phyloP scores from a whole-genome alignment of 2,329 filamentous ascomycete species.

The Hymenoscyphus linearis region DNA sequence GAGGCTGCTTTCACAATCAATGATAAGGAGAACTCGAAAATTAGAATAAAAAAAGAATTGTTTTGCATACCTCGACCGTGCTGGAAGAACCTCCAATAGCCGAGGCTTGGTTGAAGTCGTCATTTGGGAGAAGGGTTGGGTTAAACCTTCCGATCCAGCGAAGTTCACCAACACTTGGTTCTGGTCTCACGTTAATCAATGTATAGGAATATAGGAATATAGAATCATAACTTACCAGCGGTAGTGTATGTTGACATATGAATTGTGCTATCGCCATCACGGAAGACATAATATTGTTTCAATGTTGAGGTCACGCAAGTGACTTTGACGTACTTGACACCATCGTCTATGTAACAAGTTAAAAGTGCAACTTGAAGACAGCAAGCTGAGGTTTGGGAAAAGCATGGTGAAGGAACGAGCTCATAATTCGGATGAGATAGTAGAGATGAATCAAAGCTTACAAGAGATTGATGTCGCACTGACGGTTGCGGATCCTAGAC shows the following conservation, averaged over 20 bases:
- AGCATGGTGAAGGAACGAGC: not conserved
- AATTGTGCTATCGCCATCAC: slow-evolving; percentile 51
- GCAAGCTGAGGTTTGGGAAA: not conserved
- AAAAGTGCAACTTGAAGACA: not conserved
- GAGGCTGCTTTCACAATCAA: no score
- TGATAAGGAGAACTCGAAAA: no score
- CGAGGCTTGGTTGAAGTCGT: slow-evolving; percentile 50
- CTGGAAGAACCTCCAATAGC: slow-evolving; percentile 45
- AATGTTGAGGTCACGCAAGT: slow-evolving; percentile 55
- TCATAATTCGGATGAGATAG: not conserved
- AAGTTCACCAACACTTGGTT: slow-evolving; percentile 53
- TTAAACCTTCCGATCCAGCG: slow-evolving; percentile 60
- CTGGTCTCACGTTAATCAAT: slow-evolving; percentile 10
- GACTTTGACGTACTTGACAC: slow-evolving; percentile 49
- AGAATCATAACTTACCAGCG: slow-evolving; percentile 27
- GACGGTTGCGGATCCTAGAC: slow-evolving; percentile 53
- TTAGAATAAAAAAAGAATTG: no score
- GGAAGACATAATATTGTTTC: slow-evolving; percentile 59
- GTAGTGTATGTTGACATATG: slow-evolving; percentile 57
- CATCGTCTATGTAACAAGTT: slow-evolving; percentile 3
- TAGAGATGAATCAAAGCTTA: slow-evolving; percentile 1
- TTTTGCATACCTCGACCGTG: slow-evolving; percentile 48
- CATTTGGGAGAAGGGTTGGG: slow-evolving; percentile 43
- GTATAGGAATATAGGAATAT: not conserved
- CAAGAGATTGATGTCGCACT: slow-evolving; percentile 26